Evolutionary conservation across 2,329 filamentous ascomycete genomes (phyloP), one percentile per base, ranked within the genome.

Genomic region (Herpotrichia juniperi): DNA sequence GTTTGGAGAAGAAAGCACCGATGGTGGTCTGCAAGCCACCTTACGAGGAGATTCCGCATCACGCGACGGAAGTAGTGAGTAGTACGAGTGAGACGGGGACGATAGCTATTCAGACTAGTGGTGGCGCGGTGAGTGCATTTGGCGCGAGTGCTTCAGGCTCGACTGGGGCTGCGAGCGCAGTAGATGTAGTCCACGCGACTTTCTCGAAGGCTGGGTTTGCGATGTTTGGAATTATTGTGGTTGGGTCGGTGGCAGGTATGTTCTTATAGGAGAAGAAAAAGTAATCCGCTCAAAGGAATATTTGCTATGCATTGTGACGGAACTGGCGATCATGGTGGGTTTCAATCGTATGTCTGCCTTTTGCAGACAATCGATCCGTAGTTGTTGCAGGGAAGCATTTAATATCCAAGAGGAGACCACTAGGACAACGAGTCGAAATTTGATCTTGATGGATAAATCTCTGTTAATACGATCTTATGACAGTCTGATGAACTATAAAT

Each of bases 191-290:
- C 4, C 34, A 19, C 34, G 34, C 6, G n/a, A 17, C 5, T 7
- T 7, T 37, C 8, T 37, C 34, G 34, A 37, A 19, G 11, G 17
- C 34, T 37, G 34, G 34, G 8, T 10, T 37, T 37, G 34, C 34
- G 6, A 17, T 37, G n/a, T 37, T 37, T 19, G 34, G 16, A 7
- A 37, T 37, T 37, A n/a, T 37, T 19, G 17, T 19, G 34, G 34
- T 37, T 37, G 34, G 34, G 12, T 37, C 34, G 7, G 17, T 7
- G 16, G n/a, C 17, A 9, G 34, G 34, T 7, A 37, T 37, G 17
- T 37, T 37, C 14, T 37, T 37, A 37, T 37, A 37, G 17, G n/a
- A 37, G n/a, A n/a, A n/a, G n/a, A n/a, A n/a, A n/a, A n/a, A n/a
- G n/a, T n/a, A n/a, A n/a, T n/a, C n/a, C n/a, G n/a, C n/a, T n/a